These are phyloP conservation scores for Sanghuangporus sanghuang DNA, from an alignment of 1,284 basidiomycete genomes.

Conservation along the genomic window DNA sequence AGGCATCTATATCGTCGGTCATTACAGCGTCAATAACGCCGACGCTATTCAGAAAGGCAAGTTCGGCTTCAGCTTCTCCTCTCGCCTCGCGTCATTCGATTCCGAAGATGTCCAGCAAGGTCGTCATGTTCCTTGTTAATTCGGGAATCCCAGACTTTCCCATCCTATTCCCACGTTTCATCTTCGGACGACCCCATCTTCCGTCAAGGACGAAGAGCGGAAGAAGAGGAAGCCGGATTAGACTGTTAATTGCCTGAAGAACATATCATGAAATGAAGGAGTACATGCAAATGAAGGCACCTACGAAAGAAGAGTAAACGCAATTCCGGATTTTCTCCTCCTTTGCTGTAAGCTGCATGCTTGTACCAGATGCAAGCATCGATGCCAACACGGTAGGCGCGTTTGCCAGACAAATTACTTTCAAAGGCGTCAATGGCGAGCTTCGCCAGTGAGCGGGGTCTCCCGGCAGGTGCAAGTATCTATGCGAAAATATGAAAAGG, in stretches of 20 bases:
- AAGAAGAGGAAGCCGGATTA: conserved; percentile 49
- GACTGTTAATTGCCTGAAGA: conserved; percentile 12
- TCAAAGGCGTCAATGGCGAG: conserved; percentile 40
- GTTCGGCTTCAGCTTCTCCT: conserved; percentile 67
- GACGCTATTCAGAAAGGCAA: conserved; percentile 48
- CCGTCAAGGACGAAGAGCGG: conserved; percentile 71
- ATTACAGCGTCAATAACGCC: conserved; percentile 57
- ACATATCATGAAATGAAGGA: neutral
- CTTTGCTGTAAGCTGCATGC: conserved; percentile 32
- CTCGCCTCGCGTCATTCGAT: conserved; percentile 44
- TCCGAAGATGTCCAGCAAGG: conserved; percentile 50
- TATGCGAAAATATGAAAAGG: conserved; percentile 18
- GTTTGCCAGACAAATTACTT: conserved; percentile 31
- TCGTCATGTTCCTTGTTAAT: conserved; percentile 37
- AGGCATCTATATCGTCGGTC: conserved; percentile 57
- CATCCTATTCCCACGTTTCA: conserved; percentile 50
- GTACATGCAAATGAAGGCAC: conserved; percentile 26
- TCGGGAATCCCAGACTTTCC: conserved; percentile 41
- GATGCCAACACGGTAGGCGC: conserved; percentile 41
- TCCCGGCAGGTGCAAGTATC: conserved; percentile 33
- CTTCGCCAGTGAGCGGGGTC: conserved; percentile 32
- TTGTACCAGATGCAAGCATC: conserved; percentile 45
- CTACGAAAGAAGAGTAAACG: conserved; percentile 35
- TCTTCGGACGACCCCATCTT: conserved; percentile 46
- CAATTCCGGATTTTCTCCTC: conserved; percentile 37